Base-by-base conservation (phyloP, 331 rosid genomes). In the Rosa hybrid region DNA sequence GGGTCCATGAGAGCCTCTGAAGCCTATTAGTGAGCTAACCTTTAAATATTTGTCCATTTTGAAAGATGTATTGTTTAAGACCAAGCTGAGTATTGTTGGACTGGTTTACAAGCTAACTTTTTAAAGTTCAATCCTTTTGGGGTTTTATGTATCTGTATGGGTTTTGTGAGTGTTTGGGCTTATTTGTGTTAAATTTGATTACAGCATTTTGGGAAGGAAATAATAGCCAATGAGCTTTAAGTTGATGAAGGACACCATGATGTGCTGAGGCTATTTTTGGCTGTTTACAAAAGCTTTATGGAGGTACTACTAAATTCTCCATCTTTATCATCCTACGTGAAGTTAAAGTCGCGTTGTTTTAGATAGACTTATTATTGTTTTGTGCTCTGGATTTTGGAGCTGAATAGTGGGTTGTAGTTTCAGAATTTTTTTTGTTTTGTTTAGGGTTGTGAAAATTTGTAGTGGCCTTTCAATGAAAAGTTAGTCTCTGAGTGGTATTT, bases 241-340 rank as follows among this genome's bases (percentile, higher is more conserved):
- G 91, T 89, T 81, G 92, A 94, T 68, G 91, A 92, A 87, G 89
- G 80, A 27, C 91, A 94, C 72, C 88, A 86, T 4, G 90, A 93
- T 82, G 98, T 93, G 81, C 90, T 86, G 75, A 78, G 86, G 68
- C 74, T 93, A 77, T 95, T 83, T 88, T 86, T 95, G 89, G 97
- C 94, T 64, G 81, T 95, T 57, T 95, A 95, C 90, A 93, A 86
- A 83, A 91, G 97, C 92, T 95, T 95, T 87, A 90, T 95, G 99
- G 99, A 95, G 99, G 98, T 93, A 85, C 20, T 39, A 51, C 51
- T 51, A 9, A 44, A 20, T 45, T 75, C 41, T 76, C 12, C 65
- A n/a, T 49, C 49, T 64, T 54, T 27, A 7, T 8, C 39, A 2
- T 20, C 4, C 25, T 51, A 1, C 14, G 16, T 10, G 25, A 57